Percentiles rank a stretch among this genome's conserved stretches.
These are phyloP conservation scores for Phaffia rhodozyma DNA, from an alignment of 1,284 basidiomycete genomes.

Conservation along the genomic window DNA sequence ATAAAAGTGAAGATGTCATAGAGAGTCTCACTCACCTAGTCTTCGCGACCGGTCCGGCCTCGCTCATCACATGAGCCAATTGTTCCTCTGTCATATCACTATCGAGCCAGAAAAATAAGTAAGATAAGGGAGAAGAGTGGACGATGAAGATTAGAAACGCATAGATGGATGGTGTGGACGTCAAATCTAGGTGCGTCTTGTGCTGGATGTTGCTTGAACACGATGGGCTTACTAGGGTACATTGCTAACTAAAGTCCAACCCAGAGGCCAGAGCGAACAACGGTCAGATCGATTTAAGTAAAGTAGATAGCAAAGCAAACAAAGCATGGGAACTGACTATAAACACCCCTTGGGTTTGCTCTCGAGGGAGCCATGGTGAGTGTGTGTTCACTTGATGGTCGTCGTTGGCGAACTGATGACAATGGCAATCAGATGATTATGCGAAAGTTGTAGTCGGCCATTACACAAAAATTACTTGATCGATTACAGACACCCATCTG, in stretches of 20 bases:
- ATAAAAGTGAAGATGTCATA: not conserved
- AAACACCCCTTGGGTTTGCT: slow-evolving; percentile 3
- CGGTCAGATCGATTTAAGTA: not conserved
- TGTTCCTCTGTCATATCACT: slow-evolving; percentile 38
- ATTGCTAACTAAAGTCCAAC: slow-evolving; percentile 26
- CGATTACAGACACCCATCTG: too few relatives aligned
- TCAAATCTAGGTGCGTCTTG: too few relatives aligned
- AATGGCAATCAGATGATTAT: too few relatives aligned
- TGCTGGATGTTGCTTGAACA: not conserved
- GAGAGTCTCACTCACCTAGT: slow-evolving; percentile 32
- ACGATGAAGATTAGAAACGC: not conserved
- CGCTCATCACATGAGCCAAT: slow-evolving; percentile 35
- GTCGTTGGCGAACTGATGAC: not conserved
- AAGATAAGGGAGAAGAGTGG: not conserved
- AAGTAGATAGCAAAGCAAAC: not conserved
- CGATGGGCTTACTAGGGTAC: slow-evolving; percentile 30
- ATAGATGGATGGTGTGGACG: not conserved
- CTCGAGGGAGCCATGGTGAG: slow-evolving; percentile 2
- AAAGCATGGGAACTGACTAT: slow-evolving; percentile 1
- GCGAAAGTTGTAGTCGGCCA: too few relatives aligned
- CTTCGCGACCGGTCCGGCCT: slow-evolving; percentile 39
- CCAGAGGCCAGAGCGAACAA: not conserved
- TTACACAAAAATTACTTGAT: too few relatives aligned
- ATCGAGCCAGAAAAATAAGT: not conserved
- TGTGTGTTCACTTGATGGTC: not conserved